Evolutionary conservation across 495 filamentous ascomycete genomes (phyloP).

Genomic region (Penicillium arizonense): DNA sequence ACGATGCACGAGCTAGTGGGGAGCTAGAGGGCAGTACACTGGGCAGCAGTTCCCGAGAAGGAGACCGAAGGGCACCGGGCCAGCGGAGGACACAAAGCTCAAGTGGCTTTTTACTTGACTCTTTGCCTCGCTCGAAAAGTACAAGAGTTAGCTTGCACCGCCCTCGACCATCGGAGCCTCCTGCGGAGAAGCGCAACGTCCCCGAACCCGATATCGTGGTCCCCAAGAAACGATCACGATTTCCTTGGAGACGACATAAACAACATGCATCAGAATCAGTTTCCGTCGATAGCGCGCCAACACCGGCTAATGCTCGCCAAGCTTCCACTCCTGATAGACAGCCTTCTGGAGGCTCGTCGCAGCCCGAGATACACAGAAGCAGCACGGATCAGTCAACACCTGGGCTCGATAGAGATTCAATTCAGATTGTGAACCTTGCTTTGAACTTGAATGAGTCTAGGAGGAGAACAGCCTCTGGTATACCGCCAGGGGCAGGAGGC

Average conservation of each 20-base stretch:
- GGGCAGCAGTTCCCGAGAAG: slow-evolving; percentile 41
- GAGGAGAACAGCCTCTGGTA: slow-evolving; percentile 51
- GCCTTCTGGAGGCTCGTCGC: slow-evolving; percentile 12
- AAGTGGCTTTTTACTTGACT: slow-evolving; percentile 47
- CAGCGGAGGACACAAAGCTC: slow-evolving; percentile 39
- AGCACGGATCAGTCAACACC: slow-evolving; percentile 13
- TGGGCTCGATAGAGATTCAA: slow-evolving; percentile 67
- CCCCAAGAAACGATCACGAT: slow-evolving; percentile 40
- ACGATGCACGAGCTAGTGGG: slow-evolving; percentile 30
- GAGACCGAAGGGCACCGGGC: slow-evolving; percentile 23
- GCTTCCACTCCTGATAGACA: slow-evolving; percentile 7
- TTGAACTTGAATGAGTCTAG: slow-evolving; percentile 85
- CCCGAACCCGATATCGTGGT: slow-evolving; percentile 32
- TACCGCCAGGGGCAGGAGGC: slow-evolving; percentile 51
- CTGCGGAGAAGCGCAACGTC: slow-evolving; percentile 30
- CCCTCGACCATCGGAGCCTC: slow-evolving; percentile 24
- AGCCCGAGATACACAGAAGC: slow-evolving; percentile 4
- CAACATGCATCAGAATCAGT: slow-evolving; percentile 21
- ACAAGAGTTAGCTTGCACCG: slow-evolving; percentile 25
- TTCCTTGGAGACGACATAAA: slow-evolving; percentile 39
- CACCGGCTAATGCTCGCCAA: slow-evolving; percentile 4
- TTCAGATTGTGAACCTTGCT: slow-evolving; percentile 88
- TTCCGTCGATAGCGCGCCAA: slow-evolving; percentile 7
- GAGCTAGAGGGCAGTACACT: slow-evolving; percentile 44
- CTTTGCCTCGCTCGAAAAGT: slow-evolving; percentile 32